Evolutionary conservation across 2,329 filamentous ascomycete species (phyloP).

Genomic region (Pseudogymnoascus sp.): DNA sequence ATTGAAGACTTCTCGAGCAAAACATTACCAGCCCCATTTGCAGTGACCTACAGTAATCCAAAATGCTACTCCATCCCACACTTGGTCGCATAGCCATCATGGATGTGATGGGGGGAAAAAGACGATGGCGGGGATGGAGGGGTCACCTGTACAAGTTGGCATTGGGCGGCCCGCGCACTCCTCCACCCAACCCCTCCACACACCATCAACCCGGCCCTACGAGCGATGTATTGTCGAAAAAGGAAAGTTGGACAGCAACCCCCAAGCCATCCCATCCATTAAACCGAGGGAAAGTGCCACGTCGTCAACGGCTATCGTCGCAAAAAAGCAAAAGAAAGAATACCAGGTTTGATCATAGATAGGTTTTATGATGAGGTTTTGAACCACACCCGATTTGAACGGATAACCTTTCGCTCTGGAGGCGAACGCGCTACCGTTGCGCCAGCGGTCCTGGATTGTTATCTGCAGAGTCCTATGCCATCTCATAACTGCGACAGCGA

Average conservation of each 20-base stretch:
- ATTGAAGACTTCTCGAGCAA: slow-evolving; percentile 7
- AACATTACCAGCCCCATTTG: background rate
- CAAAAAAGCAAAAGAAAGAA: background rate
- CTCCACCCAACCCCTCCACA: background rate
- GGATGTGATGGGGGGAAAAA: background rate
- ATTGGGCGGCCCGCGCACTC: background rate
- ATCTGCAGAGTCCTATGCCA: background rate
- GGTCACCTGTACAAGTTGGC: background rate
- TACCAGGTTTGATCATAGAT: slow-evolving; percentile 4
- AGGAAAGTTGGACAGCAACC: background rate
- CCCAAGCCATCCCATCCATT: background rate
- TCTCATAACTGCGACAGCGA: background rate
- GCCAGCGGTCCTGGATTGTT: slow-evolving; percentile 6
- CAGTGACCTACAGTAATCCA: background rate
- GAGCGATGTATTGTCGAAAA: background rate
- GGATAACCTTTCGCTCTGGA: slow-evolving; percentile 10
- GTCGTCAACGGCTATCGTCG: background rate
- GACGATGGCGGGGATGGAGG: background rate
- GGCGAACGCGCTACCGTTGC: slow-evolving; percentile 10
- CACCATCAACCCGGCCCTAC: background rate
- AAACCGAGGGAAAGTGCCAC: slow-evolving; percentile 6
- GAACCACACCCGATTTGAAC: slow-evolving; percentile 10
- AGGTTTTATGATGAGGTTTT: slow-evolving; percentile 9
- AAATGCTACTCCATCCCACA: background rate
- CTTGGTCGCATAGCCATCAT: background rate